Conservation (phyloP, 495 filamentous ascomycete genomes). For the Hamigera avellanea region DNA sequence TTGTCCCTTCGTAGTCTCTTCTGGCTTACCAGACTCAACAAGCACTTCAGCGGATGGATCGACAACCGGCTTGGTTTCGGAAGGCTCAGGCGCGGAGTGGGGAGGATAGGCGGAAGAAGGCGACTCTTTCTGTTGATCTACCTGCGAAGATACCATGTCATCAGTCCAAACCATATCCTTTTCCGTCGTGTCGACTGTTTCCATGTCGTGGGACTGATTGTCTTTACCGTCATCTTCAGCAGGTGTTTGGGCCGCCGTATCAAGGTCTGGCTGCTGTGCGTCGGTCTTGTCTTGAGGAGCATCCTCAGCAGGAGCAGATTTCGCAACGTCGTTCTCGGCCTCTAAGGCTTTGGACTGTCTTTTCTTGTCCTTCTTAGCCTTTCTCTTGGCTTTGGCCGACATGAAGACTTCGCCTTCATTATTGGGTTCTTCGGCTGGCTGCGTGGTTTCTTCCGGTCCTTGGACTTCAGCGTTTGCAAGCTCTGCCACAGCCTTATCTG, state of each 20-base stretch:
- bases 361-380: slow-evolving; percentile 38
- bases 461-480: slow-evolving; percentile 5
- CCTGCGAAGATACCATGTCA: slow-evolving; percentile 38
- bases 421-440: slow-evolving; percentile 6
- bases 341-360: slow-evolving; percentile 22
- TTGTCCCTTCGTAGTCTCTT: background rate
- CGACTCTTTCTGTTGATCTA: slow-evolving; percentile 29
- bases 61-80: slow-evolving; percentile 1
- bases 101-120: slow-evolving; percentile 27
- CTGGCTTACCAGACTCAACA: background rate
- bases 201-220: slow-evolving; percentile 35
- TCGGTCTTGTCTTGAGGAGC: slow-evolving; percentile 5
- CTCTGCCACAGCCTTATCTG: background rate
- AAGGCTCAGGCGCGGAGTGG: slow-evolving; percentile 24
- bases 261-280: slow-evolving; percentile 14
- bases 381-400: slow-evolving; percentile 30
- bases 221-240: slow-evolving; percentile 40
- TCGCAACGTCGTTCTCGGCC: slow-evolving; percentile 7
- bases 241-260: slow-evolving; percentile 24
- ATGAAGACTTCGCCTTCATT: slow-evolving; percentile 15
- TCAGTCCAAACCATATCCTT: slow-evolving; percentile 37
- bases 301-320: slow-evolving; percentile 7
- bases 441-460: slow-evolving; percentile 5
- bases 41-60: slow-evolving; percentile 11
- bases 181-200: slow-evolving; percentile 22